phyloP scores from a whole-genome alignment of 2,329 filamentous ascomycete species.

The Colletotrichum costaricense region DNA sequence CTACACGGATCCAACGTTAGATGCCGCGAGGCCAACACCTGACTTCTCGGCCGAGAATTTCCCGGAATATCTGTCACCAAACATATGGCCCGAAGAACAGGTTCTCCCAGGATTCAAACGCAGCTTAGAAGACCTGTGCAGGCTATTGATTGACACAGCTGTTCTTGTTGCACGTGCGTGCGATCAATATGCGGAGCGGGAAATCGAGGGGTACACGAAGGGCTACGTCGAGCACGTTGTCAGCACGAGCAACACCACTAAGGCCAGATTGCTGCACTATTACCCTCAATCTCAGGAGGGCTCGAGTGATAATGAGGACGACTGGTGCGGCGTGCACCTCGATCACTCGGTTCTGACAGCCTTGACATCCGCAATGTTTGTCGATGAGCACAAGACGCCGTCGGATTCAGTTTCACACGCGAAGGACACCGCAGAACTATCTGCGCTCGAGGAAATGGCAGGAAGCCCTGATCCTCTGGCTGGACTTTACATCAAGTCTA shows the following conservation, averaged over 20 bases:
- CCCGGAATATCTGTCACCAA: slow-evolving; percentile 88
- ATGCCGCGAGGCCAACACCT: slow-evolving; percentile 69
- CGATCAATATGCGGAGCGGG: slow-evolving; percentile 83
- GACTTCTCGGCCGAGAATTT: slow-evolving; percentile 72
- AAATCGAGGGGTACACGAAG: slow-evolving; percentile 79
- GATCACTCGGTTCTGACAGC: slow-evolving; percentile 95
- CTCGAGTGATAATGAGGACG: slow-evolving; percentile 42
- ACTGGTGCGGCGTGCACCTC: slow-evolving; percentile 76
- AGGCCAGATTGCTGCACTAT: slow-evolving; percentile 92
- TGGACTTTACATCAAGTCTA: slow-evolving; percentile 91
- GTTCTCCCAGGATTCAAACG: slow-evolving; percentile 80
- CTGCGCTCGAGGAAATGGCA: slow-evolving; percentile 76
- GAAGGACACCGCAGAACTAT: slow-evolving; percentile 41
- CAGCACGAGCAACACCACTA: slow-evolving; percentile 84
- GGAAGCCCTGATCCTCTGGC: slow-evolving; percentile 85
- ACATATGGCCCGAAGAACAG: slow-evolving; percentile 82
- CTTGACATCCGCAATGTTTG: slow-evolving; percentile 93
- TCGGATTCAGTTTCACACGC: slow-evolving; percentile 46
- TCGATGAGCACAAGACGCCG: slow-evolving; percentile 74
- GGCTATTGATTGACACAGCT: slow-evolving; percentile 88
- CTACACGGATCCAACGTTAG: slow-evolving; percentile 72
- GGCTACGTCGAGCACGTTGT: slow-evolving; percentile 92
- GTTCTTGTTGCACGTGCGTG: slow-evolving; percentile 88
- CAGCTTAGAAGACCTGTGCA: slow-evolving; percentile 80
- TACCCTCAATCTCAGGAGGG: slow-evolving; percentile 69